Base-by-base conservation (phyloP, 2,329 filamentous ascomycete species). In the Epichloe baconii region DNA sequence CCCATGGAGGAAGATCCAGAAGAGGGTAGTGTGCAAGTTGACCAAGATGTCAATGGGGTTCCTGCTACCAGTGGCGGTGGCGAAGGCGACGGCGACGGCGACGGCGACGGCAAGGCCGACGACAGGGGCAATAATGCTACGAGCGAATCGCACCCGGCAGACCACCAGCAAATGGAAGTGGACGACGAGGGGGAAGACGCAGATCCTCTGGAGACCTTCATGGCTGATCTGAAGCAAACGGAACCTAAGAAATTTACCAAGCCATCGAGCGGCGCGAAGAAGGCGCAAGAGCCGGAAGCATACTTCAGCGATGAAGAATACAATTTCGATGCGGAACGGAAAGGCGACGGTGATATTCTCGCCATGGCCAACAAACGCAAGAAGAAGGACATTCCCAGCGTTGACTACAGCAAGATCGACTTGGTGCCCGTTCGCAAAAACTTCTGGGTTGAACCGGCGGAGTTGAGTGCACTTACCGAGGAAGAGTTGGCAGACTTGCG, bases 161-260 rank as follows among this genome's bases (percentile, higher is more conserved):
- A 56, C 17, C 74, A 76, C 36, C 62, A 69, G 36, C 83, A 82
- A 36, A 83, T 83, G 78, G 74, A 81, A 31, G 68, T 80, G 53
- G 80, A 82, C 57, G 82, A 87, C 53, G 86, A 89, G 11, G 66
- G 68, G 51, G 68, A 69, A 35, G 75, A 89, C 44, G 70, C 93
- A 37, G 93, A 98, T 65, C 88, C 93, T 7, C 73, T 98, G 38
- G 93, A 98, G 70, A 91, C 89, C n/a, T 98, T 94, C 71, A 98
- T 98, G 93, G 85, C 82, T 49, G 80, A 78, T 54, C 73, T 82
- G 15, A 74, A 77, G 50, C 67, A 76, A 40, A 68, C 85, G 3
- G 76, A 80, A 51, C 66, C 77, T 55, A 71, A 67, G 49, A 66
- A 66, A 47, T 60, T 64, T n/a, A 52, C 54, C 42, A 64, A 61